phyloP scores from a whole-genome alignment of 371 early-diverging fungal genomes.

The Cokeromyces recurvatus region DNA sequence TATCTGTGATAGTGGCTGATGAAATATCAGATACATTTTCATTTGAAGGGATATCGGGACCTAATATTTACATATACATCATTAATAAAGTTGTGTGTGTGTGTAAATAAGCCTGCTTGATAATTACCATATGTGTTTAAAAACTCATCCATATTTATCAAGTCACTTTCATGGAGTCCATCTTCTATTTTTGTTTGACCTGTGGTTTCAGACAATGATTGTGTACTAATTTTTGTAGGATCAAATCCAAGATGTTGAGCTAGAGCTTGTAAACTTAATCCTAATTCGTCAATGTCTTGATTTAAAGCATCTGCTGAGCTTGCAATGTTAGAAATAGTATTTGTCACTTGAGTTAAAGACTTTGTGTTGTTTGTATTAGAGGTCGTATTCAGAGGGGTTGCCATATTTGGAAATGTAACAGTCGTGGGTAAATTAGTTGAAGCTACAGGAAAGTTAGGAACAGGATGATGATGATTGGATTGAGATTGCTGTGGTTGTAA shows the following conservation, averaged over 20 bases:
- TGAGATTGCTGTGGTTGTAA: not conserved
- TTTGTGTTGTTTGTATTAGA: not conserved
- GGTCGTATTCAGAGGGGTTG: too few species aligned
- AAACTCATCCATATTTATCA: slow-evolving; percentile 32
- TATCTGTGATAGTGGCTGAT: not conserved
- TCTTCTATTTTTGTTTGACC: not conserved
- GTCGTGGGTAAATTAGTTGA: not conserved
- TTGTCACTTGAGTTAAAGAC: slow-evolving; percentile 13
- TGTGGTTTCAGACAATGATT: not conserved
- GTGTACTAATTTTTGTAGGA: slow-evolving; percentile 6
- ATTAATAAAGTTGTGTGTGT: not conserved
- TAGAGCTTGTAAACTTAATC: slow-evolving; percentile 28
- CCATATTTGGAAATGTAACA: too few species aligned
- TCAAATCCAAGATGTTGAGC: slow-evolving; percentile 43
- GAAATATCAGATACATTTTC: too few species aligned
- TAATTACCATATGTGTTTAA: slow-evolving; percentile 33
- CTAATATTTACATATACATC: not conserved
- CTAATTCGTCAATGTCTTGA: slow-evolving; percentile 36
- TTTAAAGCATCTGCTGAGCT: slow-evolving; percentile 29
- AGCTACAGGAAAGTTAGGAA: not conserved
- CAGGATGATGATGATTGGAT: not conserved
- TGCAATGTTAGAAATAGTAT: slow-evolving; percentile 17
- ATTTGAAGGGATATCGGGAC: not conserved
- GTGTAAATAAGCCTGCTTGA: too few species aligned
- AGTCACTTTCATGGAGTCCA: slow-evolving; percentile 11